Percentiles rank a stretch among this genome's conserved stretches.
phyloP scores from a whole-genome alignment of 2,329 filamentous ascomycete genomes.

The Monilinia polystroma region DNA sequence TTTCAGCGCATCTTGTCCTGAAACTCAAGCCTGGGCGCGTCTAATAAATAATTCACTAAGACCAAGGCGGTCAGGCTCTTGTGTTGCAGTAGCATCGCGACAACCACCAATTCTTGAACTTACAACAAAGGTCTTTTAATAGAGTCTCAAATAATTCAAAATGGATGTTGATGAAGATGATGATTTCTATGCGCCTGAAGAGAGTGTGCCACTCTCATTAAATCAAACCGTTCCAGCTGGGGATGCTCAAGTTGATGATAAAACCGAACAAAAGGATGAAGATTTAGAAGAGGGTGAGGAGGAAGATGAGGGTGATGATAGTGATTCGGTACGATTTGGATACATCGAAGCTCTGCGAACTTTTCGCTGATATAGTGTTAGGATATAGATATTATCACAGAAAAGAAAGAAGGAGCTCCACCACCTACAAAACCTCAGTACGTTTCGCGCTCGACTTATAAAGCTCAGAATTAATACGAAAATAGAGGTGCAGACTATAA shows the following conservation, averaged over 20 bases:
- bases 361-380: constrained; percentile 37
- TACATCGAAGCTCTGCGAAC: background rate
- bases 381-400: constrained; percentile 69
- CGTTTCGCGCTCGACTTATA: constrained; percentile 35
- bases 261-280: constrained; percentile 46
- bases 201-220: constrained; percentile 43
- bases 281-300: constrained; percentile 65
- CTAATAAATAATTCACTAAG: constrained; percentile 16
- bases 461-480: constrained; percentile 25
- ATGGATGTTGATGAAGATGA: constrained; percentile 70
- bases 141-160: constrained; percentile 32
- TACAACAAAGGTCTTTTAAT: constrained; percentile 11
- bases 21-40: constrained; percentile 12
- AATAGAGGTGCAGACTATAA: constrained; percentile 43
- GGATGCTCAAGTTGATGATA: constrained; percentile 33
- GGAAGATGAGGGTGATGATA: constrained; percentile 59
- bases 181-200: constrained; percentile 64
- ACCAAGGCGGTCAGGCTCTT: background rate
- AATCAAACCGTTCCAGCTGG: constrained; percentile 32
- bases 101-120: constrained; percentile 8
- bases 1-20: background rate
- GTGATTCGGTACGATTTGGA: constrained; percentile 51
- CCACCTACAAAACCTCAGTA: constrained; percentile 48
- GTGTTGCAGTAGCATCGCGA: constrained; percentile 3
- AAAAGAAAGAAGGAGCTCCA: constrained; percentile 63